Base-by-base conservation (phyloP, 2,329 filamentous ascomycete genomes). In the Exophiala sp. region DNA sequence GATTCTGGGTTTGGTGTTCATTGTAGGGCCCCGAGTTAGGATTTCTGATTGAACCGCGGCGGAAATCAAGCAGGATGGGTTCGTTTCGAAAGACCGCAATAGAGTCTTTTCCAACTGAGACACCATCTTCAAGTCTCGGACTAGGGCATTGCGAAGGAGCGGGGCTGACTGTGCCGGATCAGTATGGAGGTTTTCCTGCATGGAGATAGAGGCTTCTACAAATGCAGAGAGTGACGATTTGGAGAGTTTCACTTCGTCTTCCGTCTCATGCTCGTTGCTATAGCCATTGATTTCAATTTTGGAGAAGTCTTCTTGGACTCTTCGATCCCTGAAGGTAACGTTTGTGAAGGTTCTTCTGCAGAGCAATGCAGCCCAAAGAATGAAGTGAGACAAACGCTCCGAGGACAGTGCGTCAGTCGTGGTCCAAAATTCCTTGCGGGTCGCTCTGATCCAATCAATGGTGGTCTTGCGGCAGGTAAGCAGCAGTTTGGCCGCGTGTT, bases 161-260 rank as follows among this genome's bases (percentile, higher is more conserved):
- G 49, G 59, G 0, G 72, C 63, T 1, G 81, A 62, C 1, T 56
- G 59, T 0, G 52, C 61, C 2, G 74, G 66, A 16, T 77, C 67
- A 0, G 66, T 67, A 0, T 72, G 58, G 5, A 76, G 56, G 41
- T 74, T 77, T 43, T 83, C 75, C 39, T 81, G 77, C 11, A 84
- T 52, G 0, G 68, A 61, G 0, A 78, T 41, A 0, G 75, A 75
- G 4, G 68, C 67, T 45, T 70, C 62, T 29, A 78, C 60, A 44
- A 75, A 76, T 21, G 11, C 53, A 2, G 43, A 33, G 16, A 71
- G 54, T 7, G 64, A 56, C 9, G 41, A 35, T 6, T 52, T 2
- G 6, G 58, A 14, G 11, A 54, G 24, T 29, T 29, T 29, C 24
- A 29, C 24, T 29, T 29, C 16, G 16, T 18, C 24, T 29, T 5